A percentile compares a stretch with the other conserved stretches of the same genome.
phyloP scores from a whole-genome alignment of 1,139 yeast species.

The Magnusiomyces ingens region DNA sequence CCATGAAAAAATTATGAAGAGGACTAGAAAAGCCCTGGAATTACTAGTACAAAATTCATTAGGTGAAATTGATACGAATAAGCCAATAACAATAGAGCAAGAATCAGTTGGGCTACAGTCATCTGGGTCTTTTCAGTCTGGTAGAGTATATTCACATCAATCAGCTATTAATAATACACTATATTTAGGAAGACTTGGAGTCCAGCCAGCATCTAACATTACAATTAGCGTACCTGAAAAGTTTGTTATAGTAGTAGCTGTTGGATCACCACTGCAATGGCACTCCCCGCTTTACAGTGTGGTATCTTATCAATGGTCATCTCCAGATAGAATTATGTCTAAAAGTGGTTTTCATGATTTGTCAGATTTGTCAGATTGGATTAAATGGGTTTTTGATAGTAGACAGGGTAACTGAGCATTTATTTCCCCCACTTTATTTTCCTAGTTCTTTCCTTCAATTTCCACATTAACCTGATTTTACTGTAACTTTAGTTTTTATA shows the following conservation, averaged over 20 bases:
- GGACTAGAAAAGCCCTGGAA: constrained; percentile 40
- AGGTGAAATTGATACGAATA: constrained; percentile 17
- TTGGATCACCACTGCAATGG: constrained; percentile 29
- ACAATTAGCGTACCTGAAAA: constrained; percentile 13
- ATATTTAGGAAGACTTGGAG: constrained; percentile 26
- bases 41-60: constrained; percentile 33
- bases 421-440: too few species aligned
- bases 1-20: constrained; percentile 48
- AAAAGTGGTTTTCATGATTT: constrained; percentile 46
- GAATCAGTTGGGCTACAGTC: constrained; percentile 5
- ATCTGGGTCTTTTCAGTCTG: not conserved
- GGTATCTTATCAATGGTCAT: constrained; percentile 31
- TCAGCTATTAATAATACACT: constrained; percentile 10
- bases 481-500: not conserved
- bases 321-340: constrained; percentile 27
- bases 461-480: too few species aligned
- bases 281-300: constrained; percentile 28
- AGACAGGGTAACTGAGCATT: too few species aligned
- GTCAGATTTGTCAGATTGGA: constrained; percentile 56
- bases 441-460: too few species aligned
- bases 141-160: constrained; percentile 5
- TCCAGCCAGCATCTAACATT: constrained; percentile 25
- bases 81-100: constrained; percentile 5
- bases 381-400: constrained; percentile 47
- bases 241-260: constrained; percentile 22